A percentile compares a stretch with the other conserved stretches of the same genome.
Evolutionary conservation across 208 protist genomes (phyloP).

Genomic region (Angomonas desouzai): DNA sequence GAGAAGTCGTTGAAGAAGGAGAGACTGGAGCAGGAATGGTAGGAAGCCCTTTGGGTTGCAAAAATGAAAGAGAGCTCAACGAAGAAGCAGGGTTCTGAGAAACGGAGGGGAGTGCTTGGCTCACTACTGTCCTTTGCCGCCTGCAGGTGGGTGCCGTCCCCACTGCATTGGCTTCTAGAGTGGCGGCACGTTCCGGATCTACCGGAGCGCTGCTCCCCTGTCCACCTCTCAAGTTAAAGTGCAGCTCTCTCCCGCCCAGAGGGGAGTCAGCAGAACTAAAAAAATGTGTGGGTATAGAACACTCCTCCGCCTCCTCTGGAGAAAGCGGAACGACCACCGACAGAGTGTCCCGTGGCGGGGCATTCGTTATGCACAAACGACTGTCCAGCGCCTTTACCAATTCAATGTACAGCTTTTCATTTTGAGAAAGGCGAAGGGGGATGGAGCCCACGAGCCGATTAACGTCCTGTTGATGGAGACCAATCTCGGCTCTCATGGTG

Average conservation of each 20-base stretch:
- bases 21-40: too few species aligned
- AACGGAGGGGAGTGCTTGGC: not conserved
- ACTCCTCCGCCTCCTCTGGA: not conserved
- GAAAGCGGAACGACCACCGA: not conserved
- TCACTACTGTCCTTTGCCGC: not conserved
- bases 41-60: slow-evolving; percentile 5
- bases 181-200: too few species aligned
- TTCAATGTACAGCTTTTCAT: slow-evolving; percentile 5
- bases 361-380: not conserved
- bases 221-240: not conserved
- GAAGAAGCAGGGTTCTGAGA: too few species aligned
- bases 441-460: not conserved
- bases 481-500: slow-evolving; percentile 33
- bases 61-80: not conserved
- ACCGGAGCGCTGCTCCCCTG: not conserved
- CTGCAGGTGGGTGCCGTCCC: not conserved
- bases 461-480: not conserved
- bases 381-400: slow-evolving; percentile 10
- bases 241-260: not conserved
- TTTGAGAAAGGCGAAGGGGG: not conserved
- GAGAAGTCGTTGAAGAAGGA: too few species aligned
- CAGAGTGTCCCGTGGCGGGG: not conserved
- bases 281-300: not conserved
- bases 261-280: not conserved
- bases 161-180: too few species aligned